Base-by-base conservation (phyloP, 2,329 filamentous ascomycete genomes). In the Paecilomyces fulvus region DNA sequence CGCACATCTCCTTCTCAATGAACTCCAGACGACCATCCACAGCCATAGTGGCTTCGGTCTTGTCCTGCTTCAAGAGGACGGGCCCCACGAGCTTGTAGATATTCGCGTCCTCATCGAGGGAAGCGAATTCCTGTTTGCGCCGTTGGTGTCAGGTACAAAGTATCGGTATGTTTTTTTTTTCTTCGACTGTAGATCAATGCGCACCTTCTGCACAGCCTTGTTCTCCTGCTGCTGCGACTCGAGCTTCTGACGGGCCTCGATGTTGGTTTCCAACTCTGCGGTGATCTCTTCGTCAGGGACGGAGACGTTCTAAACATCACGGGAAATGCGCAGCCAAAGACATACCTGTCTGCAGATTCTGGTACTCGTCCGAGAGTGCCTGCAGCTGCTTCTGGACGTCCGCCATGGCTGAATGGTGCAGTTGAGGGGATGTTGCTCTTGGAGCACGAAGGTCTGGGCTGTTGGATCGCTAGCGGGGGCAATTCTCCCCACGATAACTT, bases 1-100 rank as follows among this genome's bases (percentile, higher is more conserved):
- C 86, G 72, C 71, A 96, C 91, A 97, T 94, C 70, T 99, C 92
- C 67, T 92, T 90, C 62, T 86, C 83, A 63, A 99, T 99, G 68
- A 92, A 97, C 63, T 96, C 91, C 53, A 99, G 73, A 23, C 94
- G 85, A 20, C 90, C 90, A 64, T 95, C 90, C 17, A 99, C 94
- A 0, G 91, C 92, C 79, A 89, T 88, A 62, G 91, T 85, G 0
- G 94, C 94, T 71, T 99, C 94, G 1, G 84, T 77, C 73, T 89
- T 92, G 57, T 97, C 94, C 74, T 99, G 94, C 80, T 97, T 96
- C 67, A 99, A 75, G 37, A 99, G 77, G 6, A 97, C 89, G 0
- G 94, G 94, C 0, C 94, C 94, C 51, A 96, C 85, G 48, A 96
- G 84, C 76, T 97, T 99, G 83, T 95, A 99, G 73, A 99, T 95